These are phyloP conservation scores for Colletotrichum sp. DNA, from an alignment of 2,329 filamentous ascomycete genomes.

Conservation along the genomic window DNA sequence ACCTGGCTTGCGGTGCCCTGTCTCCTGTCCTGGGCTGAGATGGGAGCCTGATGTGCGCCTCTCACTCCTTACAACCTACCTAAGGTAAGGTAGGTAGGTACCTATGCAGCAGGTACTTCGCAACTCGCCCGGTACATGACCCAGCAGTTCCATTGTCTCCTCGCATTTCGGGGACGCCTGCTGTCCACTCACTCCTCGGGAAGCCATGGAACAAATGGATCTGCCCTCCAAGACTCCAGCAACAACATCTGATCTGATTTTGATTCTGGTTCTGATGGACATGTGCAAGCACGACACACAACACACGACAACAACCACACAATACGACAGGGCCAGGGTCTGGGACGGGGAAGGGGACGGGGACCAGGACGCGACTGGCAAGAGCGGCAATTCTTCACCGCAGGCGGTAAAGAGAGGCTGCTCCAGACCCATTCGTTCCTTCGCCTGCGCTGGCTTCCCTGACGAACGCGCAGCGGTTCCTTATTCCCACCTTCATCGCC, in stretches of 20 bases:
- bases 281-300: not conserved
- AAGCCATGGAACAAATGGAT: not conserved
- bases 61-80: not conserved
- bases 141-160: slow-evolving; percentile 1
- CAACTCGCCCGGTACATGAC: not conserved
- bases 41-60: not conserved
- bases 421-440: not conserved
- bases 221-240: not conserved
- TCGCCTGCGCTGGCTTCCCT: not conserved
- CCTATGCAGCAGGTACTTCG: not conserved
- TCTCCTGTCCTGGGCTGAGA: not conserved
- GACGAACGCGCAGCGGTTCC: not conserved
- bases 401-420: not conserved
- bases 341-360: not conserved
- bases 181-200: not conserved
- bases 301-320: not conserved
- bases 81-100: too few relatives aligned
- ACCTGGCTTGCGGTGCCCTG: not conserved
- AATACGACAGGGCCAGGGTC: not conserved
- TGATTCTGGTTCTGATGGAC: not conserved
- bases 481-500: not conserved
- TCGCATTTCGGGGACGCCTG: slow-evolving; percentile 13
- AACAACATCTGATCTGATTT: not conserved
- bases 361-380: not conserved
- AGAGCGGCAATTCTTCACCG: slow-evolving; percentile 10